These are phyloP conservation scores for Sarocladium brachiariae DNA, from an alignment of 2,329 filamentous ascomycete species.

Conservation along the genomic window DNA sequence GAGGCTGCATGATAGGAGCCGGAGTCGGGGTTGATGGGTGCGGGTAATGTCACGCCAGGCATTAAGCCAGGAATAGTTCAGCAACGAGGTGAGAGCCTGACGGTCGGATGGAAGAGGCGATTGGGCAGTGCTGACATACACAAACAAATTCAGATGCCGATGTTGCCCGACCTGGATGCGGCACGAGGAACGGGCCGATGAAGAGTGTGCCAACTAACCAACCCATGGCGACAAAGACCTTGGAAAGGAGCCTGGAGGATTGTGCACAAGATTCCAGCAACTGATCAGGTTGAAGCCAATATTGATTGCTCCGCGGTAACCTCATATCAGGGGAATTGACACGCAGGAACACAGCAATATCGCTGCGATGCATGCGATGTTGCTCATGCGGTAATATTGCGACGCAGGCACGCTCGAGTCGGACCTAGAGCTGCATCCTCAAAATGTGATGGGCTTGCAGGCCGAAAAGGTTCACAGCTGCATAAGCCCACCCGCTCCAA, in stretches of 20 bases:
- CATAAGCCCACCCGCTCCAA: background rate
- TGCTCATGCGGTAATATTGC: background rate
- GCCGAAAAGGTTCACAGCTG: slow-evolving; percentile 4
- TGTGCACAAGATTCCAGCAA: background rate
- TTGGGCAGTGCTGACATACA: background rate
- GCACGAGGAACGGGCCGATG: background rate
- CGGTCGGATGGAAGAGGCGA: background rate
- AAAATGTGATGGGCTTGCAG: background rate
- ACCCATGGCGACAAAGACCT: no score
- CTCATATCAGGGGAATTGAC: background rate
- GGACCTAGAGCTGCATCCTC: background rate
- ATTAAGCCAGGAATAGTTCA: background rate
- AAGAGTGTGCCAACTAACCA: background rate
- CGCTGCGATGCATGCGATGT: background rate
- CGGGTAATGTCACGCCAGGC: background rate
- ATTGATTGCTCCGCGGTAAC: no score
- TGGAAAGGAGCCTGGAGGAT: no score
- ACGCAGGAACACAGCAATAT: background rate
- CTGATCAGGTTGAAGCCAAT: background rate
- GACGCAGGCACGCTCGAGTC: background rate
- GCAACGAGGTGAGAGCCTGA: background rate
- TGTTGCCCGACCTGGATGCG: background rate
- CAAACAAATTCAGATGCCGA: background rate
- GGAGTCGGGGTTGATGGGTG: background rate
- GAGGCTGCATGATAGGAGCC: no score